Conservation (phyloP, 139 green algal species). For the Spirogloea muscicola region DNA sequence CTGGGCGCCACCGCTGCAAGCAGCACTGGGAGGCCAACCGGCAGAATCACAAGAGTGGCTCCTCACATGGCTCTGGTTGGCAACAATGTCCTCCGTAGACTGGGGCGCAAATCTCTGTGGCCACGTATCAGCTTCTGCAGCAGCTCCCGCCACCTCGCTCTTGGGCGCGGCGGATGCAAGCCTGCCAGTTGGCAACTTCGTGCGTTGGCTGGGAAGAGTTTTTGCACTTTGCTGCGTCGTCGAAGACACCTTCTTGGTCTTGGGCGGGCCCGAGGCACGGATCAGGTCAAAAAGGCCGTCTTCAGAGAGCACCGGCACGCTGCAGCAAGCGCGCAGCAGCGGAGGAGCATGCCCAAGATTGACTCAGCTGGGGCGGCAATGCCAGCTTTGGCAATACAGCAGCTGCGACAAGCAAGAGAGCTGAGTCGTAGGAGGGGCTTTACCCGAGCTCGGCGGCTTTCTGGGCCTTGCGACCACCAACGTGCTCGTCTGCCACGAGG, state of each 20-base stretch:
- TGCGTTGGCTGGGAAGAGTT: not conserved
- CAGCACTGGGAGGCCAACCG: no score
- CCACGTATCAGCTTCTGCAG: conserved; percentile 18
- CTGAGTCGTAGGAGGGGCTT: not conserved
- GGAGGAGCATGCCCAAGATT: not conserved
- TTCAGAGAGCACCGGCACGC: conserved; percentile 28
- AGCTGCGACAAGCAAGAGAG: not conserved
- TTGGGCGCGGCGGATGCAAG: not conserved
- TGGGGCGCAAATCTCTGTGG: conserved; percentile 77
- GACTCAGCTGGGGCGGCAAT: not conserved
- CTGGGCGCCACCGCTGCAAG: no score
- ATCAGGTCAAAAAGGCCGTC: conserved; percentile 48
- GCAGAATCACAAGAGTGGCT: no score
- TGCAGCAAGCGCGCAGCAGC: not conserved
- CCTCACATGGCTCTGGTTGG: conserved; percentile 73
- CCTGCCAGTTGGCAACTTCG: not conserved
- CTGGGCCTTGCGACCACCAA: conserved; percentile 37
- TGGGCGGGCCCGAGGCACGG: not conserved
- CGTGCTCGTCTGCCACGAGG: conserved; percentile 36
- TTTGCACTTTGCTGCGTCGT: not conserved
- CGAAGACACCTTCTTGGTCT: not conserved
- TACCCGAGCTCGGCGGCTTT: conserved; percentile 47
- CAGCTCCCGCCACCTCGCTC: not conserved
- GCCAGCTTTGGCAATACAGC: not conserved
- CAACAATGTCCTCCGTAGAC: conserved; percentile 75